phyloP scores from a whole-genome alignment of 768 basidiomycete genomes.

The Calvatia gigantea region DNA sequence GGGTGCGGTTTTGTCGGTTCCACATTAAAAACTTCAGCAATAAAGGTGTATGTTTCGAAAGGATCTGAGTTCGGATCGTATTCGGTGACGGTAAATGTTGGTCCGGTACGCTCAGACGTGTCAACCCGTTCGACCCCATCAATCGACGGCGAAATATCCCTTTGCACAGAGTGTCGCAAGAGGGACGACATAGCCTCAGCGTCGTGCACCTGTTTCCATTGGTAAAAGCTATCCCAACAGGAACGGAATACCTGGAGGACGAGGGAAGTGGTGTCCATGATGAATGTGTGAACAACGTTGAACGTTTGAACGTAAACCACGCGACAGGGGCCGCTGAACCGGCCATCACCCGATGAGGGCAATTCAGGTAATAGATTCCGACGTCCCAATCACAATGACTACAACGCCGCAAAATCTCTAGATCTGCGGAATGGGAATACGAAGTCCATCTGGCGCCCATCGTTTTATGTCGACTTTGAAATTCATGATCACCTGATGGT shows the following conservation, averaged over 20 bases:
- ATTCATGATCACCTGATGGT: no score
- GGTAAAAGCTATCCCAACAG: background rate
- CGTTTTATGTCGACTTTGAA: no score
- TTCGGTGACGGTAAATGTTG: background rate
- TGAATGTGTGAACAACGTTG: background rate
- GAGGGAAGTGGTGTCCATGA: background rate
- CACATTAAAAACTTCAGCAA: background rate
- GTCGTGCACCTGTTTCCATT: background rate
- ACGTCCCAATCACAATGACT: no score
- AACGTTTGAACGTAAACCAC: no score
- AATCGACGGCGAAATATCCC: background rate
- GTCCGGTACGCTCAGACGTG: background rate
- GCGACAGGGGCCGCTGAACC: no score
- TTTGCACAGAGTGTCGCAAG: background rate
- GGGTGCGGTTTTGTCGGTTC: slow-evolving; percentile 22
- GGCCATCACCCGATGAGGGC: no score
- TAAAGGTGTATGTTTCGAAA: background rate
- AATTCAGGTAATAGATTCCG: no score
- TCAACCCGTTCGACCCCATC: background rate
- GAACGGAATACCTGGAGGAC: background rate
- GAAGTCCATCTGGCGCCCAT: no score
- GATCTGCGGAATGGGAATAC: no score
- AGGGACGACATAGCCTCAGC: background rate
- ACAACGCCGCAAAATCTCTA: no score
- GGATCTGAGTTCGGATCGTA: background rate